Percentiles rank a stretch among this genome's conserved stretches.
Conservation (phyloP, 176 grass and related monocot genomes). For the Puya raimondii region DNA sequence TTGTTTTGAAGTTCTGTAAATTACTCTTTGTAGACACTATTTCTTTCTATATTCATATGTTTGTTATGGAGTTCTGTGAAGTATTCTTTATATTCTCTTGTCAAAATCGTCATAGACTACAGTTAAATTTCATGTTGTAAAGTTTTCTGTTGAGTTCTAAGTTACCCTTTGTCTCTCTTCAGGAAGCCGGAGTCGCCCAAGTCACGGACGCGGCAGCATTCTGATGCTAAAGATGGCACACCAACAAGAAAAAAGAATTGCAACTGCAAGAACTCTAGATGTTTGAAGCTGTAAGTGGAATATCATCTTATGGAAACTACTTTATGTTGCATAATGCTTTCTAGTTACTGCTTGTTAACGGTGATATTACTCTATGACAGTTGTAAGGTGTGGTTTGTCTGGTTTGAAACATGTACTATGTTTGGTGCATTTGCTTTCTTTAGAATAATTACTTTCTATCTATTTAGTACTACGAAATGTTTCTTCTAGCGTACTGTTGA, state of each 20-base stretch:
- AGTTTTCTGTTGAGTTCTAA: conserved; percentile 18
- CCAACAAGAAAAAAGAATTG: conserved; percentile 86
- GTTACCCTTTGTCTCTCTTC: conserved; percentile 28
- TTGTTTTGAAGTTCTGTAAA: no score
- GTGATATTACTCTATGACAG: background rate
- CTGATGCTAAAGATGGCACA: conserved; percentile 69
- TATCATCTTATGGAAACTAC: conserved; percentile 12
- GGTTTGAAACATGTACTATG: background rate
- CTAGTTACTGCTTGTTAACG: conserved; percentile 9
- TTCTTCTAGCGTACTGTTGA: background rate
- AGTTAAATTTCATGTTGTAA: background rate
- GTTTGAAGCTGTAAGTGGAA: conserved; percentile 83
- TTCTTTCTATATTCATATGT: no score
- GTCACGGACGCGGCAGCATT: conserved; percentile 23
- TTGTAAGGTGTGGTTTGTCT: background rate
- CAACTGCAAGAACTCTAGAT: conserved; percentile 93
- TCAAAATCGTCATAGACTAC: background rate
- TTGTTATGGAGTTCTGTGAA: no score
- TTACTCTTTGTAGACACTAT: no score
- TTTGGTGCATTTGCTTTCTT: background rate
- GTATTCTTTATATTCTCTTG: no score
- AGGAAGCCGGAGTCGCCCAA: conserved; percentile 85
- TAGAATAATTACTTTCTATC: background rate
- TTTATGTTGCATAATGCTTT: background rate
- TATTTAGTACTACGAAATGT: background rate